Percentiles rank a stretch among this genome's conserved stretches.
phyloP scores from a whole-genome alignment of 805 yeast genomes.

The Candida germanica region DNA sequence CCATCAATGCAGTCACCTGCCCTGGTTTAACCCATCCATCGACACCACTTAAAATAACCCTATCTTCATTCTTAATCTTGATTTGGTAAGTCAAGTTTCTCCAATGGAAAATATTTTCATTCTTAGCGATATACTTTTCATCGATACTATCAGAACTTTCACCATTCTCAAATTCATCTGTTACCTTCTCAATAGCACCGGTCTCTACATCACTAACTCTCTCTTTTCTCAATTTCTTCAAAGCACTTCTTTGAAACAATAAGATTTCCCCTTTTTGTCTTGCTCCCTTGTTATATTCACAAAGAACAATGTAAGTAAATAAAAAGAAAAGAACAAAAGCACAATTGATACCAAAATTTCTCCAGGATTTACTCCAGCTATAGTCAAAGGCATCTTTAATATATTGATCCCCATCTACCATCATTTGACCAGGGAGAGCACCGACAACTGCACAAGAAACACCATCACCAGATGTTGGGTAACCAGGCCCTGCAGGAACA shows the following conservation, averaged over 20 bases:
- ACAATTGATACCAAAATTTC: slow-evolving; percentile 68
- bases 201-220: slow-evolving; percentile 20
- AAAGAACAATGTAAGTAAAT: slow-evolving; percentile 28
- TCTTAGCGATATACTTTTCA: slow-evolving; percentile 4
- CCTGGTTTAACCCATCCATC: slow-evolving; percentile 79
- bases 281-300: slow-evolving; percentile 40
- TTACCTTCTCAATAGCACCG: slow-evolving; percentile 21
- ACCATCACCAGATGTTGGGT: slow-evolving; percentile 23
- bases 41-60: slow-evolving; percentile 38
- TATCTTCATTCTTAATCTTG: slow-evolving; percentile 35
- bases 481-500: slow-evolving; percentile 61
- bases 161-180: slow-evolving; percentile 4
- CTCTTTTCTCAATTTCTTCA: slow-evolving; percentile 28
- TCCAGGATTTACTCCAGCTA: slow-evolving; percentile 64
- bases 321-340: slow-evolving; percentile 49
- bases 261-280: slow-evolving; percentile 44
- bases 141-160: background rate
- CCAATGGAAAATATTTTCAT: slow-evolving; percentile 35
- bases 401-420: slow-evolving; percentile 61
- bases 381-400: slow-evolving; percentile 48
- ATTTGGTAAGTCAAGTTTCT: slow-evolving; percentile 36
- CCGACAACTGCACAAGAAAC: slow-evolving; percentile 63
- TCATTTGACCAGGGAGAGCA: slow-evolving; percentile 49
- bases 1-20: slow-evolving; percentile 78
- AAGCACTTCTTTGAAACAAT: slow-evolving; percentile 24